Percentiles rank a stretch among this genome's conserved stretches.
These are phyloP conservation scores for Peronospora destructor DNA, from an alignment of 352 stramenopile species.

Conservation along the genomic window DNA sequence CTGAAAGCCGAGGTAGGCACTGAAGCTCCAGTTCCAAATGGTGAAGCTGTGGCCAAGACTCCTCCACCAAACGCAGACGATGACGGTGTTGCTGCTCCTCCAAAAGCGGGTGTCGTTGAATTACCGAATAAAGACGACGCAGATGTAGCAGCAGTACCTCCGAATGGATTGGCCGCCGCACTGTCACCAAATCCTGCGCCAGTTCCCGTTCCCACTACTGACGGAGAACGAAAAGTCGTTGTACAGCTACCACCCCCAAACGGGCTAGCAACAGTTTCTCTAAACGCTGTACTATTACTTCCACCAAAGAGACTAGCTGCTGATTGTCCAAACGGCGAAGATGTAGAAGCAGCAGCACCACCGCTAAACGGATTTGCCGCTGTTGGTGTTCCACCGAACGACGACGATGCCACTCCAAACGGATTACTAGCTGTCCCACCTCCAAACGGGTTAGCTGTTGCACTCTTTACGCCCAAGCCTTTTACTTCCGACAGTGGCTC, in stretches of 20 bases:
- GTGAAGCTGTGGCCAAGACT: slow-evolving; percentile 8
- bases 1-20: slow-evolving; percentile 12
- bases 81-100: slow-evolving; percentile 11
- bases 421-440: slow-evolving; percentile 13
- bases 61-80: slow-evolving; percentile 26
- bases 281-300: slow-evolving; percentile 13
- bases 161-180: slow-evolving; percentile 21
- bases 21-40: slow-evolving; percentile 19
- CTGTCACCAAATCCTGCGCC: slow-evolving; percentile 17
- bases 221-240: slow-evolving; percentile 26
- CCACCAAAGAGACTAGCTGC: slow-evolving; percentile 31
- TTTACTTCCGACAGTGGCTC: slow-evolving; percentile 27
- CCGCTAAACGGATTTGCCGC: slow-evolving; percentile 20
- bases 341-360: neutral
- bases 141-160: slow-evolving; percentile 15
- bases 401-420: slow-evolving; percentile 11
- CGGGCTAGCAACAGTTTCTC: slow-evolving; percentile 13
- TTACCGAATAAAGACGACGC: slow-evolving; percentile 25
- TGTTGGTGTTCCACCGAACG: slow-evolving; percentile 12
- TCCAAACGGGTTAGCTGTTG: slow-evolving; percentile 19
- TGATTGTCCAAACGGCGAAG: slow-evolving; percentile 21
- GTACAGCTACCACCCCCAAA: slow-evolving; percentile 23
- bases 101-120: slow-evolving; percentile 24
- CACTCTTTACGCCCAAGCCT: slow-evolving; percentile 17
- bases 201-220: slow-evolving; percentile 13